phyloP scores from a whole-genome alignment of 768 basidiomycete species.

The Mycena maculata region DNA sequence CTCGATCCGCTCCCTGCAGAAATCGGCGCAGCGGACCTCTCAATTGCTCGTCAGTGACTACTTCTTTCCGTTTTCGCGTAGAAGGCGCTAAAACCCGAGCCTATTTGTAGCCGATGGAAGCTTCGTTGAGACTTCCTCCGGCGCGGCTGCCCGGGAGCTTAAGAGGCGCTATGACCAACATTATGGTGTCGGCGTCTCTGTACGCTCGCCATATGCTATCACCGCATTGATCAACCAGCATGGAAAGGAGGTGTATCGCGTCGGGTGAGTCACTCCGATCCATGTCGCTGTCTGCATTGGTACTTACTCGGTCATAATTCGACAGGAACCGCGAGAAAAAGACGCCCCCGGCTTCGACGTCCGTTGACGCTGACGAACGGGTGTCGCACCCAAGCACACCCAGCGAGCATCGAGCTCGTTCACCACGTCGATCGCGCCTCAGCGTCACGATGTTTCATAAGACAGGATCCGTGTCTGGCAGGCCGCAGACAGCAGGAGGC shows the following conservation, averaged over 20 bases:
- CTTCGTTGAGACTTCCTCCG: constrained; percentile 85
- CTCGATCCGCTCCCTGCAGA: constrained; percentile 61
- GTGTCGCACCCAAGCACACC: constrained; percentile 46
- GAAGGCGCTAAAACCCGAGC: constrained; percentile 30
- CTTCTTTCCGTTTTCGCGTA: constrained; percentile 20
- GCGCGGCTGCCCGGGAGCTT: constrained; percentile 78
- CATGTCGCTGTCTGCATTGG: constrained; percentile 3
- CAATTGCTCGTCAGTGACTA: constrained; percentile 64
- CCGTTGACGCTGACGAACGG: constrained; percentile 61
- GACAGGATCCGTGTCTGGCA: constrained; percentile 44
- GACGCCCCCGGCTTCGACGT: constrained; percentile 67
- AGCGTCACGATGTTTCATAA: constrained; percentile 71
- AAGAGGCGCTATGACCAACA: constrained; percentile 81
- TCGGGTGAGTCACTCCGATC: constrained; percentile 66
- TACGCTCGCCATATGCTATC: constrained; percentile 83
- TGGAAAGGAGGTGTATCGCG: constrained; percentile 80
- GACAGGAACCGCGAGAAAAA: constrained; percentile 69
- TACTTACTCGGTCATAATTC: constrained; percentile 17
- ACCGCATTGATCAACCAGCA: constrained; percentile 87
- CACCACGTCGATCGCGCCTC: constrained; percentile 71
- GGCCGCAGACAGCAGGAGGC: constrained; percentile 41
- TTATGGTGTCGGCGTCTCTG: constrained; percentile 71
- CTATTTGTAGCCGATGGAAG: constrained; percentile 68
- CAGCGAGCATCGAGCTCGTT: constrained; percentile 55
- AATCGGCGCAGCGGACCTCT: constrained; percentile 66